Percentiles rank a stretch among this genome's conserved stretches.
These are phyloP conservation scores for Sporothrix luriei DNA, from an alignment of 2,329 filamentous ascomycete genomes.

Conservation along the genomic window DNA sequence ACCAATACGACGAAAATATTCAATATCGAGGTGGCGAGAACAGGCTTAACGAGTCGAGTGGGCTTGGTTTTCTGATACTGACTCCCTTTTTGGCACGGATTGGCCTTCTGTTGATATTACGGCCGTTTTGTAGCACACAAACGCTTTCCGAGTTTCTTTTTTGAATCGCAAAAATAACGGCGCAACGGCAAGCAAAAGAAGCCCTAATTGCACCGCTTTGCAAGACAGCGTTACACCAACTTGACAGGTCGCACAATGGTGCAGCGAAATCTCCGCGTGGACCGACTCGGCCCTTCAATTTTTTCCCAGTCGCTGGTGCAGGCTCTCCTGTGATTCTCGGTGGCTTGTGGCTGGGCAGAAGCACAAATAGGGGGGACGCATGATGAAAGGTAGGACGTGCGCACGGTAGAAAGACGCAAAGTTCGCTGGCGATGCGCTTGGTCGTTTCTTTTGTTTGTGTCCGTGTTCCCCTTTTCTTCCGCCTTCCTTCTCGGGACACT, in stretches of 20 bases:
- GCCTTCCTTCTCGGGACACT: slow-evolving; percentile 2
- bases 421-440: not conserved
- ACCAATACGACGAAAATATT: not conserved
- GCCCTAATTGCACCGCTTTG: not conserved
- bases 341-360: slow-evolving; percentile 8
- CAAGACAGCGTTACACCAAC: slow-evolving; percentile 21
- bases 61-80: not conserved
- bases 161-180: not conserved
- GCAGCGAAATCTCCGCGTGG: slow-evolving; percentile 20
- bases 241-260: slow-evolving; percentile 27
- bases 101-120: not conserved
- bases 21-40: too few species aligned
- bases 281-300: not conserved
- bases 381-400: slow-evolving; percentile 14
- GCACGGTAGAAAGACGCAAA: not conserved
- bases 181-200: not conserved
- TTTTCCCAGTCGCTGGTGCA: not conserved
- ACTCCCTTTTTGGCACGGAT: too few species aligned
- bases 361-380: slow-evolving; percentile 11
- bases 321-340: not conserved
- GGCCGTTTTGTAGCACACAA: not conserved
- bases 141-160: not conserved
- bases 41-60: not conserved
- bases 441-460: not conserved
- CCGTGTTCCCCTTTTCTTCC: not conserved